These are phyloP conservation scores for Yarrowia phangngaensis DNA, from an alignment of 805 yeast species.

Conservation along the genomic window DNA sequence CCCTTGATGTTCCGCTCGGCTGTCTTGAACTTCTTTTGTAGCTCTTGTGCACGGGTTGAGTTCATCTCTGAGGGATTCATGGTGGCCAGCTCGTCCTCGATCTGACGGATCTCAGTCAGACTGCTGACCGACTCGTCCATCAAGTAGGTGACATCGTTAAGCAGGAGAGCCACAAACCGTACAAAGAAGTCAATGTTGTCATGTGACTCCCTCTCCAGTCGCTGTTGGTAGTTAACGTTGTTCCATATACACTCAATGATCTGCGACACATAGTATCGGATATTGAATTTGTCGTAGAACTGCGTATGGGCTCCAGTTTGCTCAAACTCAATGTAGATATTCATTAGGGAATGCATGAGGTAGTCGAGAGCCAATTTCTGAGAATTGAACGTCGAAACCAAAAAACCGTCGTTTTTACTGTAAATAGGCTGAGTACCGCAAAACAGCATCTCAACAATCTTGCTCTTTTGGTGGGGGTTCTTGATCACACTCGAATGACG, in stretches of 20 bases:
- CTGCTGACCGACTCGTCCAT: constrained; percentile 86
- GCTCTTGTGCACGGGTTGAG: constrained; percentile 47
- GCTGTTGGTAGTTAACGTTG: constrained; percentile 60
- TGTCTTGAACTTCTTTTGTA: constrained; percentile 51
- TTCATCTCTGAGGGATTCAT: constrained; percentile 36
- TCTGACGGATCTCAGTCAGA: constrained; percentile 68
- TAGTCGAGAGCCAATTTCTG: constrained; percentile 61
- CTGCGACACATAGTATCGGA: constrained; percentile 78
- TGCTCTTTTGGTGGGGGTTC: constrained; percentile 89
- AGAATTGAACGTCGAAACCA: constrained; percentile 60
- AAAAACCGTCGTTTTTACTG: constrained; percentile 51
- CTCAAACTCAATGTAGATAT: constrained; percentile 90
- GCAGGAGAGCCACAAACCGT: constrained; percentile 87
- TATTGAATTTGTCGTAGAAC: constrained; percentile 92
- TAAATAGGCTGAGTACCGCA: constrained; percentile 56
- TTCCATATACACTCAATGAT: constrained; percentile 83
- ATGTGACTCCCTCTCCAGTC: constrained; percentile 63
- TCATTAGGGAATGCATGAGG: constrained; percentile 76
- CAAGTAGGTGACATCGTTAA: constrained; percentile 88
- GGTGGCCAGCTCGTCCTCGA: constrained; percentile 43
- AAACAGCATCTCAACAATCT: constrained; percentile 74
- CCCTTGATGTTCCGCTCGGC: constrained; percentile 78
- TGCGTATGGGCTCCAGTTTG: constrained; percentile 94
- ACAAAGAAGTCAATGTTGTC: constrained; percentile 79
- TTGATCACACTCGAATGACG: constrained; percentile 65